Evolutionary conservation across 257 asterid species (phyloP).

Genomic region (Euphrasia confusa): DNA sequence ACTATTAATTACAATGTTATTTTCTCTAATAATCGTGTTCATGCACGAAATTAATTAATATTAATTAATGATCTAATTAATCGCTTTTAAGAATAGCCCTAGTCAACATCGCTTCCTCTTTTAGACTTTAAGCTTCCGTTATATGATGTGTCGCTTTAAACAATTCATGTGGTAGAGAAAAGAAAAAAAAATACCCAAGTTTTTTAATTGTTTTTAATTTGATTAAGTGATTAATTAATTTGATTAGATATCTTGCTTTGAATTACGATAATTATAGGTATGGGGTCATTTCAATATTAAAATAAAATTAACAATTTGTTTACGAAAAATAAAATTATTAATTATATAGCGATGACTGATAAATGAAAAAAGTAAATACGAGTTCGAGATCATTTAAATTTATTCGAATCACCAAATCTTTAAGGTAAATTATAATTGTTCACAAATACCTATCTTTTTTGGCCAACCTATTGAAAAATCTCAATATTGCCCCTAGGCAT

Average conservation of each 20-base stretch:
- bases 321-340: too few relatives aligned
- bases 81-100: conserved; percentile 19
- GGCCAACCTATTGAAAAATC: background rate
- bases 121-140: conserved; percentile 4
- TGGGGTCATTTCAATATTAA: too few relatives aligned
- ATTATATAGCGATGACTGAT: too few relatives aligned
- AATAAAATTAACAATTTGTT: too few relatives aligned
- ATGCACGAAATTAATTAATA: background rate
- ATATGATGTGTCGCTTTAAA: background rate
- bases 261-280: too few relatives aligned
- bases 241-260: too few relatives aligned
- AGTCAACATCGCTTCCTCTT: conserved; percentile 18
- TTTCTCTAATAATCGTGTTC: background rate
- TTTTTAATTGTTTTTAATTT: too few relatives aligned
- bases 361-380: background rate
- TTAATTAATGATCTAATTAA: background rate
- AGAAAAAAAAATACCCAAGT: too few relatives aligned
- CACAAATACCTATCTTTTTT: background rate
- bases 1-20: background rate
- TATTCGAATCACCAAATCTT: too few relatives aligned
- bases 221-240: background rate
- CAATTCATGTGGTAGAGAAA: background rate
- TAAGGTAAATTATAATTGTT: background rate
- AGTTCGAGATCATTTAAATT: too few relatives aligned
- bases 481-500: conserved; percentile 3